phyloP scores from a whole-genome alignment of 169 alveolate species.

The Eimeria maxima region DNA sequence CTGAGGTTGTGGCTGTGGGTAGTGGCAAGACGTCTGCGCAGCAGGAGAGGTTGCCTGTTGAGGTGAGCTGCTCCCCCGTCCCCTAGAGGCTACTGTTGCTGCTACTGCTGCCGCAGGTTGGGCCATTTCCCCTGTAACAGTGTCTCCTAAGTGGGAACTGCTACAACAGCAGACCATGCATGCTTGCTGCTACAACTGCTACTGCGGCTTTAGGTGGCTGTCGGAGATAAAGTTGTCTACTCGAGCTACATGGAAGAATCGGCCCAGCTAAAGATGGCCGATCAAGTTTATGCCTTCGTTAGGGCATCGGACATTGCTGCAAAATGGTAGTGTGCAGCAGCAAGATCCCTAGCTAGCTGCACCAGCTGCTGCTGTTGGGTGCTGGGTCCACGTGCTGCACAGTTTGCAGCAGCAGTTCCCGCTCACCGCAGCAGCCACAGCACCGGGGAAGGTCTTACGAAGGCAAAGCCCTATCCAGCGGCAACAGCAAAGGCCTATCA shows the following conservation, averaged over 20 bases:
- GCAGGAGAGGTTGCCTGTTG: constrained; percentile 42
- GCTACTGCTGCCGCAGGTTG: no score
- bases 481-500: no score
- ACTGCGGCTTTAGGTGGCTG: background rate
- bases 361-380: background rate
- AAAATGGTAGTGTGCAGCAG: constrained; percentile 43
- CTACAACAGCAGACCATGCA: background rate
- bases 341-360: background rate
- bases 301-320: constrained; percentile 62
- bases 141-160: background rate
- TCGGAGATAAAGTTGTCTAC: constrained; percentile 62
- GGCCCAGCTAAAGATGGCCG: constrained; percentile 62
- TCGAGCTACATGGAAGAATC: constrained; percentile 60
- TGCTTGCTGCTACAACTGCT: background rate
- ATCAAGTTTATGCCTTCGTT: constrained; percentile 63
- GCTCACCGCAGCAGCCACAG: background rate
- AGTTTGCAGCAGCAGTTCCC: background rate
- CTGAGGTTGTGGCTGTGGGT: constrained; percentile 67
- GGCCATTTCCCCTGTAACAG: background rate
- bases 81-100: no score
- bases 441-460: background rate
- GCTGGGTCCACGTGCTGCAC: background rate
- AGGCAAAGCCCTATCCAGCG: no score
- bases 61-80: constrained; percentile 14
- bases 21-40: constrained; percentile 39